Evolutionary conservation across 352 stramenopile species (phyloP).

Genomic region (Globisporangium splendens): DNA sequence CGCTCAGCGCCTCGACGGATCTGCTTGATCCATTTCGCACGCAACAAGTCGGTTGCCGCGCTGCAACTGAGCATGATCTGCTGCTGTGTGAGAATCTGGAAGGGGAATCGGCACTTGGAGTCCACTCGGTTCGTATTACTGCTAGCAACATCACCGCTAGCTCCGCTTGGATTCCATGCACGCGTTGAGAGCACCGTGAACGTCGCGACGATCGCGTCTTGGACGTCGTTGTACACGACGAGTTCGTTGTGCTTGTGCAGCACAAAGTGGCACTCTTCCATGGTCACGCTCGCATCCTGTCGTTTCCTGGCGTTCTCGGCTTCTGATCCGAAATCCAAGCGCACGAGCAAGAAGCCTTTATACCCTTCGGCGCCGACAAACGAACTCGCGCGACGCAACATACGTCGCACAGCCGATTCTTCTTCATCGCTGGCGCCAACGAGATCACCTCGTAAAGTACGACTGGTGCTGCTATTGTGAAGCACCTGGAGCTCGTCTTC

Average conservation of each 20-base stretch:
- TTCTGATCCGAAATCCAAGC: conserved; percentile 28
- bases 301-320: conserved; percentile 21
- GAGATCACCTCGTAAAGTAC: no score
- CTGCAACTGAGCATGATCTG: conserved; percentile 63
- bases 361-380: neutral
- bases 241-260: conserved; percentile 52
- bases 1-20: conserved; percentile 51
- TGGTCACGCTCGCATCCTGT: conserved; percentile 15
- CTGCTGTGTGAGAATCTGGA: conserved; percentile 66
- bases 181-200: conserved; percentile 44
- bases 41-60: conserved; percentile 48
- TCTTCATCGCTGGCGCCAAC: neutral
- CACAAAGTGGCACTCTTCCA: conserved; percentile 46
- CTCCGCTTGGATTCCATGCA: conserved; percentile 31
- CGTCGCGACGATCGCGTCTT: conserved; percentile 24
- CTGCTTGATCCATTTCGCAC: conserved; percentile 66
- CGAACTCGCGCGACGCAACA: conserved; percentile 8
- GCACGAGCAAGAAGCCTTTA: conserved; percentile 28
- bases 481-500: conserved; percentile 24
- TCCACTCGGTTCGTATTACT: conserved; percentile 17
- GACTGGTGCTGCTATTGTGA: neutral
- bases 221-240: conserved; percentile 28
- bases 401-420: no score
- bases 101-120: conserved; percentile 41
- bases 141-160: neutral